Conservation (phyloP, 2,329 filamentous ascomycete species). For the Verticillium longisporum region DNA sequence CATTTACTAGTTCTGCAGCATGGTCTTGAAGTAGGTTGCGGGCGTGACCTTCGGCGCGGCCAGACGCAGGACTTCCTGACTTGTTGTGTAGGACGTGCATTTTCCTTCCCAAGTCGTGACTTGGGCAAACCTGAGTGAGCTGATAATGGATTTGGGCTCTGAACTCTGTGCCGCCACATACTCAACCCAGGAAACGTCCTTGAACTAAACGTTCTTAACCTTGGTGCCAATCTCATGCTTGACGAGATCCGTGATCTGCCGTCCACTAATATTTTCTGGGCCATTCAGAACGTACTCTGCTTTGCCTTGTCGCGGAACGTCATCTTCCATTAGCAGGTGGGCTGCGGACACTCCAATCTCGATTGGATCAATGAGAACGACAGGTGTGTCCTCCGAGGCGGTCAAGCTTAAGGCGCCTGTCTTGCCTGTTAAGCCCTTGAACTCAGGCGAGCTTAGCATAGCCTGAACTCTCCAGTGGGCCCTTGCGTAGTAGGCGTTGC, state of each 20-base stretch:
- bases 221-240: conserved; percentile 22
- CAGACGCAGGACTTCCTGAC: conserved; percentile 20
- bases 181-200: conserved; percentile 23
- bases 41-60: conserved; percentile 20
- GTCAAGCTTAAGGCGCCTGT: conserved; percentile 20
- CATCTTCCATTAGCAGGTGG: conserved; percentile 20
- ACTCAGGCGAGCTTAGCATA: conserved; percentile 26
- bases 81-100: conserved; percentile 16
- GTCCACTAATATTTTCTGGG: conserved; percentile 28
- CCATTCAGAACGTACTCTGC: conserved; percentile 31
- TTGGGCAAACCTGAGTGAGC: conserved; percentile 16
- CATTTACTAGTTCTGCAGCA: neutral
- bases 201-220: conserved; percentile 19
- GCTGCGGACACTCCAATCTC: conserved; percentile 29
- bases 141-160: conserved; percentile 20
- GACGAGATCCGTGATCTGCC: conserved; percentile 23
- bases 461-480: conserved; percentile 34
- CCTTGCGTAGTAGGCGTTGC: conserved; percentile 25
- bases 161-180: conserved; percentile 6
- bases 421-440: conserved; percentile 23
- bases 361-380: conserved; percentile 21
- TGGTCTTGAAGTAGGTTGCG: conserved; percentile 13
- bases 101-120: conserved; percentile 23
- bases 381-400: conserved; percentile 17
- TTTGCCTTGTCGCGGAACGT: conserved; percentile 20